Evolutionary conservation across 768 basidiomycete species (phyloP).

Genomic region (Sutorius australiensis): DNA sequence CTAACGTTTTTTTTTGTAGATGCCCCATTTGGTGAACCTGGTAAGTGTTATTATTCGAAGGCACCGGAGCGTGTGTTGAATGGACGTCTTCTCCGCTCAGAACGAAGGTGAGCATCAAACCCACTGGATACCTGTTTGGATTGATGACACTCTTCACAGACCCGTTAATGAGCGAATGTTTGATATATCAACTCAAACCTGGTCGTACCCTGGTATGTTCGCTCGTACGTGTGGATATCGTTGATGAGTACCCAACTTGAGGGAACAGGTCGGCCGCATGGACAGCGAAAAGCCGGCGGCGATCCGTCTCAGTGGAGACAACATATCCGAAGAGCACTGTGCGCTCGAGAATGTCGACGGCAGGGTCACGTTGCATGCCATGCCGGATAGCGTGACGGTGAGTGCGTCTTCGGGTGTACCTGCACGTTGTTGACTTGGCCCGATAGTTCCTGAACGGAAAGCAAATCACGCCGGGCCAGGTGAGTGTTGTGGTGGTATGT

Average conservation of each 20-base stretch:
- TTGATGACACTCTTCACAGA: constrained; percentile 43
- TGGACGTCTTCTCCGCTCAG: constrained; percentile 32
- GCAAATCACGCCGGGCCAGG: constrained; percentile 72
- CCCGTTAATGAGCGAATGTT: constrained; percentile 94
- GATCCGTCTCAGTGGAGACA: constrained; percentile 89
- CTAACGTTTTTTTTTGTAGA: constrained; percentile 42
- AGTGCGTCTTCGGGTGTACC: constrained; percentile 24
- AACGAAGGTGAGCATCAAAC: constrained; percentile 58
- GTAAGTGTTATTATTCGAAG: constrained; percentile 44
- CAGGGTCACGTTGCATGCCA: constrained; percentile 75
- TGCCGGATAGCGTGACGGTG: constrained; percentile 81
- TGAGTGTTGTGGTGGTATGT: constrained; percentile 33
- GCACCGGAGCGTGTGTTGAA: constrained; percentile 8
- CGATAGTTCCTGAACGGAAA: constrained; percentile 90
- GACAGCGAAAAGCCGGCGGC: constrained; percentile 79
- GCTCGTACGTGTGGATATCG: background rate
- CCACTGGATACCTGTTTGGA: background rate
- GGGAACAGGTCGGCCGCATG: constrained; percentile 72
- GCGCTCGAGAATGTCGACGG: constrained; percentile 84
- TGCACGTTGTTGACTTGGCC: constrained; percentile 12
- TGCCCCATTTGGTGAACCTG: constrained; percentile 92
- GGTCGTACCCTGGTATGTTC: constrained; percentile 69
- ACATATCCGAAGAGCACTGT: constrained; percentile 91
- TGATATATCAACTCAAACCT: constrained; percentile 88
- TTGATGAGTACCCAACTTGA: constrained; percentile 12